Evolutionary conservation across 768 basidiomycete species (phyloP), one percentile per base, ranked within the genome.

Genomic region (Lentinula edodes): DNA sequence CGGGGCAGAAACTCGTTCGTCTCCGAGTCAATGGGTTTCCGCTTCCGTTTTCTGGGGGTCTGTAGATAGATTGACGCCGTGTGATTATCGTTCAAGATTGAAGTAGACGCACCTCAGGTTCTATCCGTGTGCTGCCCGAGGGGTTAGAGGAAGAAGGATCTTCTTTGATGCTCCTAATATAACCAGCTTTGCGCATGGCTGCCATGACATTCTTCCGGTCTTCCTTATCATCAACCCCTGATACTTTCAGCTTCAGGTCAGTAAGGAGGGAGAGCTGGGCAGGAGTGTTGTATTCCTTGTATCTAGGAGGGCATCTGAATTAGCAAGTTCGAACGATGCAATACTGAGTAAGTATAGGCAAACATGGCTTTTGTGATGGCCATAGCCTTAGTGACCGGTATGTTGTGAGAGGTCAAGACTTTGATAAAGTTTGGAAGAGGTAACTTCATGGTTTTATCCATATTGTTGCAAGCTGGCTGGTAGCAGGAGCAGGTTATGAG

Each of bases 351-450:
- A 12, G 9, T 48, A 12, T 20, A 10, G 52, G 72, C 81, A 62
- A 62, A 89, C 90, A 89, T 78, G 80, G 90, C 90, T 61, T 81
- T 80, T 41, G 90, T 82, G 28, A 89, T 72, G 13, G 77, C 73
- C 80, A 94, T 91, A 13, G 91, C 89, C 64, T 87, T 85, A 38
- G 78, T 68, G 59, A 89, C 77, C 1, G 86, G 72, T 0, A 91
- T 71, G 67, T 80, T 77, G 61, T 83, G 81, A 51, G 67, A 75
- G 6, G 87, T 85, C 28, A 92, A 74, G 10, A 88, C 64, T 70
- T 91, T 86, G 28, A 93, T 75, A 67, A 89, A 91, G 20, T 75
- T 76, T 3, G 88, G 87, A 7, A 93, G 70, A 28, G 86, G 70
- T 10, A 93, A 75, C 60, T 86, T 87, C 59, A 67, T 66, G 28